These are phyloP conservation scores for Elongisporangium undulatum DNA, from an alignment of 352 stramenopile genomes.

Conservation along the genomic window DNA sequence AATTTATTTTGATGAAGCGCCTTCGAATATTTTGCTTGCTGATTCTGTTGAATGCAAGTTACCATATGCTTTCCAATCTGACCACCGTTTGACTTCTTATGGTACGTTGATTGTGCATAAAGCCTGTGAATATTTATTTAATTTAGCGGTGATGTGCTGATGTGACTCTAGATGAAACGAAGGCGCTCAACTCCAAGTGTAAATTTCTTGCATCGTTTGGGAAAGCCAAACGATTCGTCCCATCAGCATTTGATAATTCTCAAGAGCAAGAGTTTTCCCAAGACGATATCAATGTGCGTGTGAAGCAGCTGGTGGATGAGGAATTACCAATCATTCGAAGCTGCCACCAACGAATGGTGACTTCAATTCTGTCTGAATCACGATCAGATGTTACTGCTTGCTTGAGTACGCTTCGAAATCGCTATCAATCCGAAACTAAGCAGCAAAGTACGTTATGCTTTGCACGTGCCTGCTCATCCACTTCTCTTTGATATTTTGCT, in stretches of 20 bases:
- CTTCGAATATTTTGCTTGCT: constrained; percentile 14
- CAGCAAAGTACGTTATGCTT: not conserved
- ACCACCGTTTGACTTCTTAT: constrained; percentile 25
- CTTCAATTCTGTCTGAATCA: constrained; percentile 21
- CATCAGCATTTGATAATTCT: constrained; percentile 19
- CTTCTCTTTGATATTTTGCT: not conserved
- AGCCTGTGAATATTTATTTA: constrained; percentile 4
- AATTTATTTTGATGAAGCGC: constrained; percentile 14
- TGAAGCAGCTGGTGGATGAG: constrained; percentile 18
- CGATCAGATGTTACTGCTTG: constrained; percentile 17
- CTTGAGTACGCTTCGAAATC: constrained; percentile 8
- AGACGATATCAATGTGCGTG: constrained; percentile 19
- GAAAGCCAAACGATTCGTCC: constrained; percentile 23
- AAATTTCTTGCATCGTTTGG: constrained; percentile 27
- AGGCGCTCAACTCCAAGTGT: constrained; percentile 18
- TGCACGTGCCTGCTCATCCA: too few species aligned
- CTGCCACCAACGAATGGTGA: constrained; percentile 21
- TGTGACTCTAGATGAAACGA: constrained; percentile 19
- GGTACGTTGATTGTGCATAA: constrained; percentile 15
- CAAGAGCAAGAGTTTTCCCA: constrained; percentile 13
- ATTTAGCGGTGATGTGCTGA: constrained; percentile 1
- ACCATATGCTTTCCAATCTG: constrained; percentile 13
- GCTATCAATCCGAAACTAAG: constrained; percentile 1
- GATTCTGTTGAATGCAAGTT: constrained; percentile 4
- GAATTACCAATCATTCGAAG: constrained; percentile 22